Evolutionary conservation across 495 filamentous ascomycete species (phyloP).

Genomic region (Penicillium tannophilum): DNA sequence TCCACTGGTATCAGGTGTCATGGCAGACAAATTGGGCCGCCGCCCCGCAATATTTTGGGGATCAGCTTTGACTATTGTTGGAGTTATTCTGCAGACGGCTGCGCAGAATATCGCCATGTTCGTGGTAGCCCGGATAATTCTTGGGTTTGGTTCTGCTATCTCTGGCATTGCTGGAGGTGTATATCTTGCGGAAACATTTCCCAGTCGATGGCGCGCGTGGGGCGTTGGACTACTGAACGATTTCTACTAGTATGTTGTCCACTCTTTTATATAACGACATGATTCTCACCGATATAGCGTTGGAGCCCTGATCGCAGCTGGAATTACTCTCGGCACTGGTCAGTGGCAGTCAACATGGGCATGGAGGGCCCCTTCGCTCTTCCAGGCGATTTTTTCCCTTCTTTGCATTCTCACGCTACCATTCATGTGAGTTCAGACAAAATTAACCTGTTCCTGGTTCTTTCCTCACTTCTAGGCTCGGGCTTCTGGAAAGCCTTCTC

Average conservation of each 20-base stretch:
- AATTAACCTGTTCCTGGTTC: neutral
- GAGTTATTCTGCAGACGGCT: conserved; percentile 48
- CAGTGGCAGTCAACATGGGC: conserved; percentile 51
- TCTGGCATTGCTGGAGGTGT: conserved; percentile 42
- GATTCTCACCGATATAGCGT: conserved; percentile 20
- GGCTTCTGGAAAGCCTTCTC: no score
- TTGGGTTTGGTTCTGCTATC: conserved; percentile 44
- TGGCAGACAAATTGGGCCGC: conserved; percentile 46
- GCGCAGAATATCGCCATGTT: conserved; percentile 54
- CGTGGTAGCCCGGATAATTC: conserved; percentile 42
- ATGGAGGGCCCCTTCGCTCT: conserved; percentile 57
- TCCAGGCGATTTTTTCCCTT: conserved; percentile 56
- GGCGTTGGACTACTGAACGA: conserved; percentile 50
- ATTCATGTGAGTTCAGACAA: conserved; percentile 40
- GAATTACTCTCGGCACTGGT: conserved; percentile 54
- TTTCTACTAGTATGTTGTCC: conserved; percentile 48
- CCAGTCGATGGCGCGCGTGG: conserved; percentile 47
- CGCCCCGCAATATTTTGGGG: conserved; percentile 49
- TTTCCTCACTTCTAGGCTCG: no score
- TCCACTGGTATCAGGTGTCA: conserved; percentile 36
- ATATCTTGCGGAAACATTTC: conserved; percentile 47
- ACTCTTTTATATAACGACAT: neutral
- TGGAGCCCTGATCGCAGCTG: conserved; percentile 51
- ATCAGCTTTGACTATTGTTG: conserved; percentile 44
- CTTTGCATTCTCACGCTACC: conserved; percentile 54